A percentile compares a stretch with the other conserved stretches of the same genome.
phyloP scores from a whole-genome alignment of 305 asterid genomes.

The Caryopteris hybrid region DNA sequence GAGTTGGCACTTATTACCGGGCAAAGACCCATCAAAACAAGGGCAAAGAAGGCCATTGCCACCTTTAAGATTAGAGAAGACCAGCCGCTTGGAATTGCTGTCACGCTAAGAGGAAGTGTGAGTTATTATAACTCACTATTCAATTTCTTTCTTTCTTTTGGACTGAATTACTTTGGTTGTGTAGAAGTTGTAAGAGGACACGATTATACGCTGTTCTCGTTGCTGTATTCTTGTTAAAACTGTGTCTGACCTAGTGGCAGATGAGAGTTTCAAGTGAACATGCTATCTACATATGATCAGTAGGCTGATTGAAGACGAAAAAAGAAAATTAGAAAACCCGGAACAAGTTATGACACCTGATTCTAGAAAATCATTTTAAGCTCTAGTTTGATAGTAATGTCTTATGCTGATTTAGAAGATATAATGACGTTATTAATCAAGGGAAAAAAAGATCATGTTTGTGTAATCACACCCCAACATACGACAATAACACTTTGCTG shows the following conservation, averaged over 20 bases:
- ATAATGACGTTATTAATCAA: too few species aligned
- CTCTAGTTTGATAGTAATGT: background rate
- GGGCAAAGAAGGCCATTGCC: slow-evolving; percentile 95
- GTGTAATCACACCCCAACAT: too few species aligned
- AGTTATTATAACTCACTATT: slow-evolving; percentile 14
- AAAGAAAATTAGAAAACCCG: background rate
- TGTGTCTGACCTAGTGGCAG: background rate
- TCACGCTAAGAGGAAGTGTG: slow-evolving; percentile 82
- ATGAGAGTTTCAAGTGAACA: background rate
- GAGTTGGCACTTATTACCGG: slow-evolving; percentile 89
- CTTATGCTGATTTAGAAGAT: too few species aligned
- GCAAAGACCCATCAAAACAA: slow-evolving; percentile 86
- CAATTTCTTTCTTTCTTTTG: background rate
- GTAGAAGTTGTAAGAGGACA: background rate
- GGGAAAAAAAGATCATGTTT: too few species aligned
- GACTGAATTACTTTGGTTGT: background rate
- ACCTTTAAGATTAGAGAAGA: slow-evolving; percentile 82
- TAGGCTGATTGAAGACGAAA: background rate
- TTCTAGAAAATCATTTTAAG: background rate
- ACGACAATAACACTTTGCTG: background rate
- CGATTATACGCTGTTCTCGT: background rate
- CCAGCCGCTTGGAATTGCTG: slow-evolving; percentile 91
- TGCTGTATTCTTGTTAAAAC: background rate
- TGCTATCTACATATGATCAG: background rate
- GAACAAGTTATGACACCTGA: background rate